Evolutionary conservation across 2,329 filamentous ascomycete genomes (phyloP), one percentile per base, ranked within the genome.

Genomic region (Periglandula ipomoeae): DNA sequence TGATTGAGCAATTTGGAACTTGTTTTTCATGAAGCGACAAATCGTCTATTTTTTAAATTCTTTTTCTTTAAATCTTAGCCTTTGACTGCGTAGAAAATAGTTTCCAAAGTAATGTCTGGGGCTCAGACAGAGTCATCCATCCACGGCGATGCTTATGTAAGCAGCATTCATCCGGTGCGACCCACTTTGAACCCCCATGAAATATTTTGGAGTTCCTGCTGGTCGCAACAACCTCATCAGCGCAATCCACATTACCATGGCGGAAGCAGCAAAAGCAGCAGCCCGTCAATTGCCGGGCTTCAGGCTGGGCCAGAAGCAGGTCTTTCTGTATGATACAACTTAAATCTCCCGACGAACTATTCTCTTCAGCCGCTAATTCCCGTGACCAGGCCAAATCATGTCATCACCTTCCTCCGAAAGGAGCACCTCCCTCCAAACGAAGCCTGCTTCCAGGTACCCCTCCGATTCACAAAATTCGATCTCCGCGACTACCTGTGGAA

Each of bases 381-480:
- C 10, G 20, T 11, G 5, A 5, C 19, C 61, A 95, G 90, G 52
- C 91, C 91, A 46, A 82, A 85, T 62, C 87, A 94, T 70, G 79
- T 82, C 55, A 73, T 97, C 61, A 84, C 85, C 52, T 79, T 97
- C 60, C 73, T 95, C 59, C 85, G 75, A 57, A 85, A 82, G 50
- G 79, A 81, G 26, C 75, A 79, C 56, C 78, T 87, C 47, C 84
- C 87, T 7, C 82, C 90, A 19, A 85, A 82, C 65, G 89, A 87
- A 65, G 93, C 91, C 54, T 85, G 83, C 59, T 98, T 98, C 79
- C 77, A 84, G 61, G 91, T 96, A 27, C 93, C 93, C 10, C 78
- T 97, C 58, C 82, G 80, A 59, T 89, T 96, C 75, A 95, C 89
- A 75, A 98, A 98, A 72, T 84, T 97, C 68, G 93, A 98, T 66